Base-by-base conservation (phyloP, 208 protist species). In the Leishmania guyanensis region DNA sequence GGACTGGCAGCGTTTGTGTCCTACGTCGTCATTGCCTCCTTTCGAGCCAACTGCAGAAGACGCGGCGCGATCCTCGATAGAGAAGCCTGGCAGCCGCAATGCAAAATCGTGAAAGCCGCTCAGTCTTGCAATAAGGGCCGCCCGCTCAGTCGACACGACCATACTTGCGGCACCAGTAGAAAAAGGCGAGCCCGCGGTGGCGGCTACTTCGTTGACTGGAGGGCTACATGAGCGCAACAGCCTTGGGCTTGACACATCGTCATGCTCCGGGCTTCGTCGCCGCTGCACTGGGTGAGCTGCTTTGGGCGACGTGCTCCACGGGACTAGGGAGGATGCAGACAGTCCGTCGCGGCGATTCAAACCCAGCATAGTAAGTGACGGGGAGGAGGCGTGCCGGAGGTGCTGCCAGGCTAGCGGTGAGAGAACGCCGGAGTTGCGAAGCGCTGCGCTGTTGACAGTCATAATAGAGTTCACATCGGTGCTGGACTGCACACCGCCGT, bases 51-150 rank as follows among this genome's bases (percentile, higher is more conserved):
- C 22, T 46, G 72, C 29, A n/a, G 33, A 26, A 43, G 56, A 36
- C 60, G 54, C 36, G 10, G 43, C 12, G 53, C 39, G n/a, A 56
- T 56, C 66, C 17, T 43, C 68, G 22, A 36, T 73, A 50, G 16
- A 2, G 77, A 58, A 54, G 26, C 48, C 17, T 10, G 56, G 46
- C 2, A 85, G 54, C 9, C 78, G 76, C 50, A 65, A 36, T 53
- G 74, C 71, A 36, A 85, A 81, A 26, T 81, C 77, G 43, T 75
- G 72, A 46, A 85, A 85, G 17, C 46, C 75, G 68, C 72, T 71
- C 26, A 84, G 54, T 20, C 71, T 66, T n/a, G 43, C 43, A 33
- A 46, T 48, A 10, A 85, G 53, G 43, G 60, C 76, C 1, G 43
- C 50, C 26, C 68, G 62, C 62, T 78, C 51, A 9, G 56, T 16